phyloP scores from a whole-genome alignment of 2,329 filamentous ascomycete genomes.

The Venturia effusa region DNA sequence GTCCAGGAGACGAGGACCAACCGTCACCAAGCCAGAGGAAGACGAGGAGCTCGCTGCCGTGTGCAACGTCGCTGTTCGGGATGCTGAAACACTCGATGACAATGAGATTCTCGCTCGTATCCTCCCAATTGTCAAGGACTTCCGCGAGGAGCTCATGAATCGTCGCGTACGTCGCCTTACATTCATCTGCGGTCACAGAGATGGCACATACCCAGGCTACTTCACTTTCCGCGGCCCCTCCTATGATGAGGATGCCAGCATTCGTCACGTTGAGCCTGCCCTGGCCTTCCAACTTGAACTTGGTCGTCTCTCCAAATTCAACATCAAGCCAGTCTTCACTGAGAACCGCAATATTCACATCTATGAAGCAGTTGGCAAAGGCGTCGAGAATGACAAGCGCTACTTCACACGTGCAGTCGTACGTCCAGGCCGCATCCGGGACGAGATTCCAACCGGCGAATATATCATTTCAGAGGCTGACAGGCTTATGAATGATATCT shows the following conservation, averaged over 20 bases:
- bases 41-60: constrained; percentile 81
- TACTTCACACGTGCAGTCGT: constrained; percentile 98
- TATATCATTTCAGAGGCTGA: constrained; percentile 97
- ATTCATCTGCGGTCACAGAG: constrained; percentile 90
- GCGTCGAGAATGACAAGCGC: constrained; percentile 89
- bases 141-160: constrained; percentile 72
- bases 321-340: constrained; percentile 96
- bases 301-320: constrained; percentile 86
- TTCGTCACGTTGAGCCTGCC: constrained; percentile 93
- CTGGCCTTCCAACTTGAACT: constrained; percentile 98
- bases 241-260: constrained; percentile 86
- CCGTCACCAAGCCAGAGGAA: constrained; percentile 25
- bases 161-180: constrained; percentile 81
- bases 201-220: constrained; percentile 92
- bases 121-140: constrained; percentile 61
- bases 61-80: constrained; percentile 81
- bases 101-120: constrained; percentile 70
- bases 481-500: constrained; percentile 91
- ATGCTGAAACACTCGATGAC: constrained; percentile 76
- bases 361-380: constrained; percentile 93
- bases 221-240: constrained; percentile 93
- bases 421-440: constrained; percentile 81
- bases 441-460: constrained; percentile 96
- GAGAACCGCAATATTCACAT: constrained; percentile 99
- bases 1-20: constrained; percentile 55